A percentile compares a stretch with the other conserved stretches of the same genome.
phyloP scores from a whole-genome alignment of 2,329 filamentous ascomycete species.

The Graphilbum ipis-grandicollis region DNA sequence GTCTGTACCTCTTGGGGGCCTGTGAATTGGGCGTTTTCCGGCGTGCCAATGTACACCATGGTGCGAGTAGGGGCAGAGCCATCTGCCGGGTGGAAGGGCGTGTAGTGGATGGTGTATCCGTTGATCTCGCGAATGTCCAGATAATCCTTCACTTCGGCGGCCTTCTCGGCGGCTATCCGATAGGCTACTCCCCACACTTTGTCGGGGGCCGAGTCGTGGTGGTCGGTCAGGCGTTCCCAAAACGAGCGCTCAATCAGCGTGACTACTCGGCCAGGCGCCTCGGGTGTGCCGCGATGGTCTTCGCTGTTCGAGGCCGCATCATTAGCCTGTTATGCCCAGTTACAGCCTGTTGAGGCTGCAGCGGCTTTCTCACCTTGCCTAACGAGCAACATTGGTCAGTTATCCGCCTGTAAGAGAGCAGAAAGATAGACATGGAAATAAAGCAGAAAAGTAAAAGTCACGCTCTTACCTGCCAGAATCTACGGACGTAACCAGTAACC shows the following conservation, averaged over 20 bases:
- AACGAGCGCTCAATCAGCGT: constrained; percentile 75
- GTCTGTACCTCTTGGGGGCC: constrained; percentile 63
- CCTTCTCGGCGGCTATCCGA: constrained; percentile 55
- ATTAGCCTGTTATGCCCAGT: too few species aligned
- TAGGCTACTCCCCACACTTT: constrained; percentile 87
- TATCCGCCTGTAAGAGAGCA: too few species aligned
- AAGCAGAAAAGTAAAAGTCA: too few species aligned
- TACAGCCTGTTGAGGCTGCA: background rate
- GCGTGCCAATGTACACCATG: constrained; percentile 88
- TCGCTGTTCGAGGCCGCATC: constrained; percentile 42
- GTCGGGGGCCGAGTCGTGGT: constrained; percentile 41
- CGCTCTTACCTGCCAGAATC: constrained; percentile 98
- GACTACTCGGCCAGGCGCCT: constrained; percentile 75
- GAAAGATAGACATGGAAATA: too few species aligned
- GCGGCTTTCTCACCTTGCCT: constrained; percentile 3
- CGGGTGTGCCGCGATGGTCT: constrained; percentile 85
- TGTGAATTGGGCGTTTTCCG: constrained; percentile 81
- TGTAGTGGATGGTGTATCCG: constrained; percentile 87
- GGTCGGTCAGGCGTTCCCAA: constrained; percentile 63
- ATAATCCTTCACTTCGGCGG: constrained; percentile 67
- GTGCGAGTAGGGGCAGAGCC: constrained; percentile 24
- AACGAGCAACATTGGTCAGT: background rate
- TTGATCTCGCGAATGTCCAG: constrained; percentile 96
- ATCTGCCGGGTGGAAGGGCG: constrained; percentile 55
- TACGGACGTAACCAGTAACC: constrained; percentile 81